Base-by-base conservation (phyloP, 2,329 filamentous ascomycete genomes). In the Apiospora kogelbergensis region DNA sequence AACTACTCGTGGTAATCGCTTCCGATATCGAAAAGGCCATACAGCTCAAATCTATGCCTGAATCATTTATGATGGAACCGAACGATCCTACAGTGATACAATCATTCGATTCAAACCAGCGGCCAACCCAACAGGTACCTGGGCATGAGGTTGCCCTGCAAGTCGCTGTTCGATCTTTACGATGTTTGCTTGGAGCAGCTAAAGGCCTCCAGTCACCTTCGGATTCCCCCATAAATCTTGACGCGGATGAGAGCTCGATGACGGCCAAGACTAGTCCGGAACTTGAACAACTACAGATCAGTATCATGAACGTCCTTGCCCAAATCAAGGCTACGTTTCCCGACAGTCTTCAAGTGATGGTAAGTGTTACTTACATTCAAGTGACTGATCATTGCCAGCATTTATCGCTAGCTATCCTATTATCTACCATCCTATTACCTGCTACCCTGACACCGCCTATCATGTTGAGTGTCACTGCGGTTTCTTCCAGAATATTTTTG, bases 171-270 rank as follows among this genome's bases (percentile, higher is more conserved):
- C 83, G 85, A 64, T 87, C 90, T 1, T 81, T 96, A 66, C 85
- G 90, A 71, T 94, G 91, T 73, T 82, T 97, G 6, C 83, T 86
- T 2, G 90, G 86, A 69, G 89, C 95, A 73, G 93, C 90, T 0
- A 92, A 89, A 76, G 91, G 91, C 4, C 83, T 94, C 33, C 92
- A 95, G 79, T 87, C 87, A 13, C 88, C 89, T 0, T 85, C 88
- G 11, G 92, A 95, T 68, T 82, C 85, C 2, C 85, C 89, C 0
- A 86, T 95, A 33, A 90, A 95, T 69, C 81, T 95, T 1, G 91
- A 93, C 44, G 81, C 81, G 4, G 84, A 85, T 7, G 78, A 81
- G 22, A 68, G 73, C 40, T 67, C 67, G 63, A 17, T 30, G 9
- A 53, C 70, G 41, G 11, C 41, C 20, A 60, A 67, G 20, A 65